Conservation (phyloP, 768 basidiomycete species). For the Agaricus blazei region DNA sequence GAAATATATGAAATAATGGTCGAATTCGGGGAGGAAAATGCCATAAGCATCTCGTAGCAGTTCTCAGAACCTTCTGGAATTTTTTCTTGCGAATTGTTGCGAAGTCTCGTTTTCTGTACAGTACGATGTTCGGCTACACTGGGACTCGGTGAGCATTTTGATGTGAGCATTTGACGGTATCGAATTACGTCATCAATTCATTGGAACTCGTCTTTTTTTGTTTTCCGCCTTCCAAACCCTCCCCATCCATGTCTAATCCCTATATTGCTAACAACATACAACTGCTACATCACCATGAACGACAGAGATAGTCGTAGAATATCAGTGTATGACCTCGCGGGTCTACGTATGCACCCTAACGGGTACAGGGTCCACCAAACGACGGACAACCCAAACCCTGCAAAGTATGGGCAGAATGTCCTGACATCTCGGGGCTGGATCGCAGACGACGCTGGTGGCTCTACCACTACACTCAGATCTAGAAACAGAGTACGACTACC, state of each 20-base stretch:
- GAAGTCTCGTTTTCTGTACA: too few species aligned
- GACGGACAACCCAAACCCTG: slow-evolving; percentile 26
- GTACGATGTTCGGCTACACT: too few species aligned
- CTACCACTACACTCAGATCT: slow-evolving; percentile 26
- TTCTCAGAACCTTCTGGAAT: background rate
- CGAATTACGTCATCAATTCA: background rate
- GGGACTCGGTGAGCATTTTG: background rate
- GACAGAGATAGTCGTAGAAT: slow-evolving; percentile 27
- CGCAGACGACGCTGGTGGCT: slow-evolving; percentile 61
- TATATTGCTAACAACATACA: background rate
- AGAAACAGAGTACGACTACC: slow-evolving; percentile 11
- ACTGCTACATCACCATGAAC: background rate
- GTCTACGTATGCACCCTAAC: slow-evolving; percentile 61
- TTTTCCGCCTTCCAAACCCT: background rate
- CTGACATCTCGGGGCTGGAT: slow-evolving; percentile 55
- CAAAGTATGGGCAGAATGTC: slow-evolving; percentile 26
- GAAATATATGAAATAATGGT: background rate
- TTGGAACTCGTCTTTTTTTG: background rate
- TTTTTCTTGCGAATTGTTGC: background rate
- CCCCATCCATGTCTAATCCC: background rate
- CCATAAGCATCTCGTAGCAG: background rate
- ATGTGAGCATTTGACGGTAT: background rate
- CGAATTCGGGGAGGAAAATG: background rate
- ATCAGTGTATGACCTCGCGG: slow-evolving; percentile 62
- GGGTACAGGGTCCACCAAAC: slow-evolving; percentile 53